Evolutionary conservation across 768 basidiomycete genomes (phyloP), one percentile per base, ranked within the genome.

Genomic region (Xerocomellus amylosporus): DNA sequence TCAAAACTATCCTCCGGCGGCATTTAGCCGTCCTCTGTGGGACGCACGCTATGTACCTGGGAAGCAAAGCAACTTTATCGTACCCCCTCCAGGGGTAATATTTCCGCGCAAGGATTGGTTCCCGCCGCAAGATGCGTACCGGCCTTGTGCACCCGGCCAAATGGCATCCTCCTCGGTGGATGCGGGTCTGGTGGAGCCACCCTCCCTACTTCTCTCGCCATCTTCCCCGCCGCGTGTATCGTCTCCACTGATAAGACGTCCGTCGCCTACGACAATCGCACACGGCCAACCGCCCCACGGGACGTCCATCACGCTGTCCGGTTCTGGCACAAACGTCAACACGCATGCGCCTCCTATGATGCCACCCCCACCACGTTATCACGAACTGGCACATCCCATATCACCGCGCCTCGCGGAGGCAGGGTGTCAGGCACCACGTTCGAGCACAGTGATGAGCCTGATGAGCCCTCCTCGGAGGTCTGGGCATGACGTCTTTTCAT

Each of bases 71-170:
- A 44, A 31, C 13, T 54, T 60, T 34, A 31, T 64, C 30, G 49
- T 69, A 4, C 67, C 67, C 34, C 67, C 67, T 17, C 67, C 67
- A 13, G 67, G 67, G 20, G 55, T 64, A 42, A 53, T 69, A 24
- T 60, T 69, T 46, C 60, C 67, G 4, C 20, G 20, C n/a, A 41
- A 62, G 48, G 65, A 64, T 14, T 54, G 67, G 61, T 33, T 33
- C 33, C 39, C 57, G 0, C 33, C 63, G 4, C 59, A 54, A 47
- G 61, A 68, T 4, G 47, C 39, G 36, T 56, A 61, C 50, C 43
- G 58, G 54, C 54, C 57, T 1, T 13, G 49, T 40, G 20, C 53
- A 10, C 28, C 52, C 1, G 8, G 36, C 38, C 59, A 47, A 15
- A 30, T 56, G 17, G 28, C 28, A 2, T 19, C 64, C 17, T n/a